Conservation (phyloP, 176 grass and related monocot species). For the Panicum miliaceum region DNA sequence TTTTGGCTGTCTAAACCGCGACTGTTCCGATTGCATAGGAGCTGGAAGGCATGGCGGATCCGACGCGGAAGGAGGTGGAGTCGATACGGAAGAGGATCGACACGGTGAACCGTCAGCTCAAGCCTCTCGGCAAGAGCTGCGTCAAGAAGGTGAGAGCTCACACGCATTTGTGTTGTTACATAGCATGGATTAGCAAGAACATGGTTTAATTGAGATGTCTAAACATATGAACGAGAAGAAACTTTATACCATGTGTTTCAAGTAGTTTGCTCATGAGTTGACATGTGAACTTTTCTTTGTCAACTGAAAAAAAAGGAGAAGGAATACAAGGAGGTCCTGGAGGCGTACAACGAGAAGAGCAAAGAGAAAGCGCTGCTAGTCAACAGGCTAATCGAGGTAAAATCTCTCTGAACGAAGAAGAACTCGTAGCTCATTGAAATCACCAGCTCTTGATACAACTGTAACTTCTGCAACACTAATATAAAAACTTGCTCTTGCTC, state of each 20-base stretch:
- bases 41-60: slow-evolving; percentile 90
- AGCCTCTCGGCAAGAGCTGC: slow-evolving; percentile 83
- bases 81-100: slow-evolving; percentile 76
- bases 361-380: slow-evolving; percentile 90
- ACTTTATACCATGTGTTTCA: neutral
- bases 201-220: neutral
- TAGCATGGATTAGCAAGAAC: neutral
- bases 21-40: slow-evolving; percentile 39
- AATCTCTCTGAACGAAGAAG: neutral
- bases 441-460: neutral
- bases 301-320: slow-evolving; percentile 64
- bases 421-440: neutral
- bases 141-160: slow-evolving; percentile 74
- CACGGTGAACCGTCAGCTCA: slow-evolving; percentile 75
- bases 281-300: slow-evolving; percentile 1
- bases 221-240: neutral
- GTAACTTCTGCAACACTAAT: neutral
- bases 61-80: slow-evolving; percentile 86
- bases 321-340: slow-evolving; percentile 87
- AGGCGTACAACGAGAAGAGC: slow-evolving; percentile 88
- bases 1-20: neutral
- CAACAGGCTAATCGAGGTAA: slow-evolving; percentile 87
- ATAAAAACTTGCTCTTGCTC: neutral
- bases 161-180: neutral
- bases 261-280: neutral